These are phyloP conservation scores for Bidens hawaiensis DNA, from an alignment of 140 eudicot genomes.

Conservation along the genomic window DNA sequence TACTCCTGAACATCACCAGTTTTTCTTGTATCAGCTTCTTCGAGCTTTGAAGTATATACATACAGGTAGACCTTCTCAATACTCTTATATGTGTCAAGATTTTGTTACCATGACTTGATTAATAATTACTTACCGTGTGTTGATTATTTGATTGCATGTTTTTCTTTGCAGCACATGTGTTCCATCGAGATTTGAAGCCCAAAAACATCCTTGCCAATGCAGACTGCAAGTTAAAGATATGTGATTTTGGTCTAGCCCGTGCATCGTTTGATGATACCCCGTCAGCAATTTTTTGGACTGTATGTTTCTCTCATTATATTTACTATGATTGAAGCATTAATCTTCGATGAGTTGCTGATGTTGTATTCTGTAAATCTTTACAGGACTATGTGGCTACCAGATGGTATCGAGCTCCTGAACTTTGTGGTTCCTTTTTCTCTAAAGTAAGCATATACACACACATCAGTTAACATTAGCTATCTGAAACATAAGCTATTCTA, in stretches of 20 bases:
- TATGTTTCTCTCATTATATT: conserved; percentile 36
- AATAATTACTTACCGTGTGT: neutral
- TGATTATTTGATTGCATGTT: neutral
- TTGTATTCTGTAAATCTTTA: conserved; percentile 20
- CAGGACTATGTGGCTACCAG: conserved; percentile 97
- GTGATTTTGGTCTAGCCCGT: conserved; percentile 88
- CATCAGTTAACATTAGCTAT: neutral
- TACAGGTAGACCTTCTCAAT: conserved; percentile 41
- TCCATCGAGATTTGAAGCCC: conserved; percentile 92
- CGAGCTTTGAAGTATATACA: conserved; percentile 83
- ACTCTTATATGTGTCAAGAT: neutral
- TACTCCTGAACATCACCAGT: conserved; percentile 85
- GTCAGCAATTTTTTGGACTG: conserved; percentile 87
- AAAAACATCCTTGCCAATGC: conserved; percentile 91
- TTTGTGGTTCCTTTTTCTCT: conserved; percentile 87
- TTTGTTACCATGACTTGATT: conserved; percentile 3
- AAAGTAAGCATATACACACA: conserved; percentile 48
- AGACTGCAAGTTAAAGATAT: conserved; percentile 83
- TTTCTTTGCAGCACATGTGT: conserved; percentile 68
- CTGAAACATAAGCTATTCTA: neutral
- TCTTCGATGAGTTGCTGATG: neutral
- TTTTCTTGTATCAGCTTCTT: conserved; percentile 87
- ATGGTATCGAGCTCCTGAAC: conserved; percentile 97
- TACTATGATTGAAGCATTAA: neutral
- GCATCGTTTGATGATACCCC: conserved; percentile 89